Evolutionary conservation across 352 stramenopile species (phyloP).

Genomic region (Phytophthora litchii): DNA sequence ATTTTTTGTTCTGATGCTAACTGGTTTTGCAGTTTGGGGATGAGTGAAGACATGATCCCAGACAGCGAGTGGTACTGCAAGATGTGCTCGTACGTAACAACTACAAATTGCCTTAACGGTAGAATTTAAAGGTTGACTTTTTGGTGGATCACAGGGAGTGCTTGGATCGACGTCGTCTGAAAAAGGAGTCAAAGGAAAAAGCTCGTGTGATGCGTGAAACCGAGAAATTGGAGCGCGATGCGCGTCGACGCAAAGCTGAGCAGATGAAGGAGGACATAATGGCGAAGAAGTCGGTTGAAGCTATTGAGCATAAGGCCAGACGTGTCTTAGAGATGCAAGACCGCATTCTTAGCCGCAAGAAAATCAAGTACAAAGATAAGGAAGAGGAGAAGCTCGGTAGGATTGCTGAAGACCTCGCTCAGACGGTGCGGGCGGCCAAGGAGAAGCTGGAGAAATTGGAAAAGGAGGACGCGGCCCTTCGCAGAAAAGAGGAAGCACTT

Average conservation of each 20-base stretch:
- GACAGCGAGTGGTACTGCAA: conserved; percentile 90
- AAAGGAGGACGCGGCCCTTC: conserved; percentile 79
- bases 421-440: conserved; percentile 76
- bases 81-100: conserved; percentile 75
- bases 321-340: conserved; percentile 89
- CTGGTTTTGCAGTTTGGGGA: conserved; percentile 59
- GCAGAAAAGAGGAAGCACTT: conserved; percentile 83
- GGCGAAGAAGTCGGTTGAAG: conserved; percentile 76
- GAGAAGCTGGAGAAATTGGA: conserved; percentile 88
- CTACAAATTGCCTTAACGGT: not conserved
- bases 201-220: conserved; percentile 79
- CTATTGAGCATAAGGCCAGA: conserved; percentile 85
- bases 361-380: conserved; percentile 91
- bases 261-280: conserved; percentile 78
- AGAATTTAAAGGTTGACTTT: not conserved
- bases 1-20: conserved; percentile 10
- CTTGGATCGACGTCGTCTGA: conserved; percentile 75
- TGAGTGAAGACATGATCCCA: conserved; percentile 77
- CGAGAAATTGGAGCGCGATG: conserved; percentile 82
- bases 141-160: conserved; percentile 54
- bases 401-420: conserved; percentile 77
- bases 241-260: conserved; percentile 59
- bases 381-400: conserved; percentile 87
- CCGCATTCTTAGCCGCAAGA: conserved; percentile 85
- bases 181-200: conserved; percentile 81